These are phyloP conservation scores for Chaetomiaceae sp. DNA, from an alignment of 2,329 filamentous ascomycete genomes.

Conservation along the genomic window DNA sequence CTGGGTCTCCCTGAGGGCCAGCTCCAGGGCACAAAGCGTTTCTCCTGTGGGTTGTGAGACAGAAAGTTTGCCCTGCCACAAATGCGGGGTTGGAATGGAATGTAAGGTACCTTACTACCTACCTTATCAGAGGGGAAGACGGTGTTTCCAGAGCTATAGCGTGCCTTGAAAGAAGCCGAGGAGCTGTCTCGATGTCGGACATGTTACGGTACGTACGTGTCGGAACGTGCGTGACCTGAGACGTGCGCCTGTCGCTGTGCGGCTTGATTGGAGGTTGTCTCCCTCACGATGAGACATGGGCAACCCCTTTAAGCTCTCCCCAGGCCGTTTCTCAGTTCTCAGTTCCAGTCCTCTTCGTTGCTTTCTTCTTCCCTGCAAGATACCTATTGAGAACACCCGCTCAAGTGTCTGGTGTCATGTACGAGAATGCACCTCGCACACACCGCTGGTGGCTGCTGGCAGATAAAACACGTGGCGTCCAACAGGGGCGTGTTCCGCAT, in stretches of 20 bases:
- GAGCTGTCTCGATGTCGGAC: too few relatives aligned
- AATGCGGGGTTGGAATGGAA: background rate
- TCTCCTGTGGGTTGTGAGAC: too few relatives aligned
- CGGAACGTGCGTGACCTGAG: background rate
- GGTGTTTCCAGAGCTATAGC: too few relatives aligned
- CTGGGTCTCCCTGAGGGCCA: background rate
- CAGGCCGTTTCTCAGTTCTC: too few relatives aligned
- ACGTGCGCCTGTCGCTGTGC: background rate
- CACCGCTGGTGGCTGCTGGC: slow-evolving; percentile 7
- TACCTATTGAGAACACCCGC: too few relatives aligned
- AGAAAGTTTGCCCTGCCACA: too few relatives aligned
- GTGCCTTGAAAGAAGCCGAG: too few relatives aligned
- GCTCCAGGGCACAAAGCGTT: too few relatives aligned
- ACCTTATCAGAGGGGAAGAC: too few relatives aligned
- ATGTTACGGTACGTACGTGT: too few relatives aligned
- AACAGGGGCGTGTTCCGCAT: slow-evolving; percentile 14
- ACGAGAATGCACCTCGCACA: background rate
- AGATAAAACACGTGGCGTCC: slow-evolving; percentile 21
- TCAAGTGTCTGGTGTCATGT: too few relatives aligned
- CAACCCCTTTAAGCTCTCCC: too few relatives aligned
- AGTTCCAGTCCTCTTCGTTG: background rate
- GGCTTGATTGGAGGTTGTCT: slow-evolving; percentile 1
- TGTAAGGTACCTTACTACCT: background rate
- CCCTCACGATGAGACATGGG: slow-evolving; percentile 6
- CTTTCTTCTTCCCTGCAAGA: background rate